A percentile compares a stretch with the other conserved stretches of the same genome.
phyloP scores from a whole-genome alignment of 1,284 basidiomycete species.

The Trichosporon sp. region DNA sequence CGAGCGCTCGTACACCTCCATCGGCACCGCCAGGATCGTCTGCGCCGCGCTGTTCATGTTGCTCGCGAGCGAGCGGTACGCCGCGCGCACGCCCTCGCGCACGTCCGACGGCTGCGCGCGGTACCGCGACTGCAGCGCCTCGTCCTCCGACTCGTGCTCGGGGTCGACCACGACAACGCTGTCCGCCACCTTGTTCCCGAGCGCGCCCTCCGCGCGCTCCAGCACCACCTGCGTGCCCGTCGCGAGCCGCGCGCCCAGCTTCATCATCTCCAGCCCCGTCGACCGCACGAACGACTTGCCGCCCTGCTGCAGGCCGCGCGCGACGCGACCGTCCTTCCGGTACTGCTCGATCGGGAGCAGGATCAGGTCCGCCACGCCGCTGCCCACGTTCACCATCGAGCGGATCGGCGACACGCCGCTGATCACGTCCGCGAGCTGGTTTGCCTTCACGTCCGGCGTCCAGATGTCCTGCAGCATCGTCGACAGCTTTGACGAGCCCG shows the following conservation, averaged over 20 bases:
- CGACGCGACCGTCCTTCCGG: constrained; percentile 89
- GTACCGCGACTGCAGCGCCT: constrained; percentile 67
- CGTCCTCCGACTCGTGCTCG: constrained; percentile 26
- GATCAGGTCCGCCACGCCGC: constrained; percentile 91
- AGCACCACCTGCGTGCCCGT: constrained; percentile 96
- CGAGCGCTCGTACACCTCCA: constrained; percentile 95
- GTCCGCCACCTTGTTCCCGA: constrained; percentile 57
- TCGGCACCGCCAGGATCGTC: constrained; percentile 95
- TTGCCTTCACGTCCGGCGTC: constrained; percentile 98
- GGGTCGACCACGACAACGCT: constrained; percentile 18
- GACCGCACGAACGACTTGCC: constrained; percentile 86
- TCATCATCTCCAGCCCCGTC: constrained; percentile 90
- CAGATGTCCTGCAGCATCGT: constrained; percentile 92
- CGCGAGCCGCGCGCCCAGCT: constrained; percentile 86
- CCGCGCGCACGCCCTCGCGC: constrained; percentile 80
- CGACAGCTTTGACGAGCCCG: constrained; percentile 81
- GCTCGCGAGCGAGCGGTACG: constrained; percentile 74
- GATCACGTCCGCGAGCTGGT: constrained; percentile 93
- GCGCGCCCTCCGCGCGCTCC: constrained; percentile 87
- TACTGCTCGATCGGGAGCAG: constrained; percentile 95
- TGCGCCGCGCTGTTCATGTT: constrained; percentile 92
- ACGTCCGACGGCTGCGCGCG: constrained; percentile 82
- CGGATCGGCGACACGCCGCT: constrained; percentile 95
- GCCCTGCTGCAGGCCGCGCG: constrained; percentile 89
- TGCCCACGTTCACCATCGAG: constrained; percentile 92